Conservation (phyloP, 306 rosid species). For the Echinosophora koreensis region DNA sequence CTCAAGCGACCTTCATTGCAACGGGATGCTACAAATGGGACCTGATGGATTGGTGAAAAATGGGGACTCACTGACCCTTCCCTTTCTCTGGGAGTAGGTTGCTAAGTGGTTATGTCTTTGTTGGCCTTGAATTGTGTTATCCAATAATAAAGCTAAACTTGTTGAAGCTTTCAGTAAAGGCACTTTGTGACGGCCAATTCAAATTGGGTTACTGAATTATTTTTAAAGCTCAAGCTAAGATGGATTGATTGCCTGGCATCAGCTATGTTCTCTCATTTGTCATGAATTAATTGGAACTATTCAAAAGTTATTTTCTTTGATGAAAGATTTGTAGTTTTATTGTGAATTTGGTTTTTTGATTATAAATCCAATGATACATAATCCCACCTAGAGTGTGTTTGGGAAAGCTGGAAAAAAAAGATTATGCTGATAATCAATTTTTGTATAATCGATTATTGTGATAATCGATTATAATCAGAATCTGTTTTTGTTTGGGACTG, state of each 20-base stretch:
- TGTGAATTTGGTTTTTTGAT: slow-evolving; percentile 23
- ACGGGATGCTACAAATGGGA: slow-evolving; percentile 55
- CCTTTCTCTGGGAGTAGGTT: slow-evolving; percentile 71
- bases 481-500: too few species aligned
- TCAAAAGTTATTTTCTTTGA: neutral
- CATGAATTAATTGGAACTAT: slow-evolving; percentile 27
- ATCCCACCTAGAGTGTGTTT: too few species aligned
- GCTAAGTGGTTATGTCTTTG: slow-evolving; percentile 23
- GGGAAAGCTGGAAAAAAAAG: too few species aligned
- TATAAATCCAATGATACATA: neutral
- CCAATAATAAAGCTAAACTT: slow-evolving; percentile 27
- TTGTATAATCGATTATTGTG: too few species aligned
- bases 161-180: slow-evolving; percentile 35
- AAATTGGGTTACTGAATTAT: neutral
- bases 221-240: slow-evolving; percentile 13
- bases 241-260: slow-evolving; percentile 31
- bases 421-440: too few species aligned
- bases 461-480: too few species aligned
- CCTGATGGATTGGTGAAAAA: slow-evolving; percentile 61
- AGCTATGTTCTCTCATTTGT: slow-evolving; percentile 32
- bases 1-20: slow-evolving; percentile 51
- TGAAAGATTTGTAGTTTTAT: neutral
- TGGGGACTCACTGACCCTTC: slow-evolving; percentile 60
- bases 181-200: slow-evolving; percentile 25
- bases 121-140: slow-evolving; percentile 41